Conservation (phyloP, 768 basidiomycete species). For the Rickenella mellea region DNA sequence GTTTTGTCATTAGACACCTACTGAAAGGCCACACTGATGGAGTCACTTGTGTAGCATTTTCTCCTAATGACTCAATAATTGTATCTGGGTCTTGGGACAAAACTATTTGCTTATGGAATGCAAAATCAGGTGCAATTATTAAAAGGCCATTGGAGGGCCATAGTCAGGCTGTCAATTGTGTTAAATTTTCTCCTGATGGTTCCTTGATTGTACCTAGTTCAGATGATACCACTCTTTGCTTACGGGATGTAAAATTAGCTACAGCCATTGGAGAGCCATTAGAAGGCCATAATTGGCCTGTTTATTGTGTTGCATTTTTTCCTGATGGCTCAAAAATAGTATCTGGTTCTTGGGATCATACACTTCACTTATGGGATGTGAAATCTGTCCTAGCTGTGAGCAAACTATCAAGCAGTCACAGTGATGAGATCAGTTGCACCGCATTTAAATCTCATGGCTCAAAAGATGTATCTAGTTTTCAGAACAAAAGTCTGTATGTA, state of each 20-base stretch:
- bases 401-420: too few species aligned
- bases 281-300: too few species aligned
- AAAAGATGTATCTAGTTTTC: constrained; percentile 22
- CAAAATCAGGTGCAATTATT: background rate
- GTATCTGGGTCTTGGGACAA: too few species aligned
- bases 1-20: background rate
- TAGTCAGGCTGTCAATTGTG: constrained; percentile 7
- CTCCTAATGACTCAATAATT: constrained; percentile 11
- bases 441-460: constrained; percentile 14
- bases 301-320: too few species aligned
- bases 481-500: constrained; percentile 21
- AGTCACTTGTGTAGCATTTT: constrained; percentile 15
- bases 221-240: too few species aligned
- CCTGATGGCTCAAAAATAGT: too few species aligned
- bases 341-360: too few species aligned
- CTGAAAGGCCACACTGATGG: constrained; percentile 9
- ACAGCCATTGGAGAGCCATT: too few species aligned
- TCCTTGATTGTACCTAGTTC: constrained; percentile 13
- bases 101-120: too few species aligned
- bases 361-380: constrained; percentile 12
- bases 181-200: constrained; percentile 15
- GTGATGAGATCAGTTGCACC: too few species aligned
- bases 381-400: constrained; percentile 8
- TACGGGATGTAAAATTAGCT: too few species aligned
- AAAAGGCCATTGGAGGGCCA: constrained; percentile 10